Evolutionary conservation across 2,329 filamentous ascomycete species (phyloP).

Genomic region (Volutella citrinella): DNA sequence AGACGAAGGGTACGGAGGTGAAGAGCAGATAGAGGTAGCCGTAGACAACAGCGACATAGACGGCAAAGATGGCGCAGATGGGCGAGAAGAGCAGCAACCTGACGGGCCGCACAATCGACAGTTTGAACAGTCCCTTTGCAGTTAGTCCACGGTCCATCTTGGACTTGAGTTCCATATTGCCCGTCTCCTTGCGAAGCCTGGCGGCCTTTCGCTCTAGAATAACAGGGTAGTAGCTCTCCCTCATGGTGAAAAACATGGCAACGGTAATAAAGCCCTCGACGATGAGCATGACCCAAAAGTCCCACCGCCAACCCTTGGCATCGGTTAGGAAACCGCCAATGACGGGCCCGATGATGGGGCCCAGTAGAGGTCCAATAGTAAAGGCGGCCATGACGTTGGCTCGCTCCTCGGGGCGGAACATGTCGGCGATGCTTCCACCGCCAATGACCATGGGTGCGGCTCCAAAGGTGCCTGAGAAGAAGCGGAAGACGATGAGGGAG

Average conservation of each 20-base stretch:
- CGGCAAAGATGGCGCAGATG: slow-evolving; percentile 41
- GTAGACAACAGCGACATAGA: slow-evolving; percentile 51
- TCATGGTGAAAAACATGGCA: slow-evolving; percentile 27
- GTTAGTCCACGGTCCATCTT: slow-evolving; percentile 41
- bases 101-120: slow-evolving; percentile 39
- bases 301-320: slow-evolving; percentile 58
- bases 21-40: slow-evolving; percentile 54
- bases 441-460: slow-evolving; percentile 53
- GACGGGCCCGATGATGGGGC: slow-evolving; percentile 37
- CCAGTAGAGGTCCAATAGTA: slow-evolving; percentile 46
- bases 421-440: slow-evolving; percentile 44
- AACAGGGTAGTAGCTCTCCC: slow-evolving; percentile 36
- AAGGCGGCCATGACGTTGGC: slow-evolving; percentile 52
- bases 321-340: slow-evolving; percentile 61
- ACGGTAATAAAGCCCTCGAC: slow-evolving; percentile 33
- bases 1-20: slow-evolving; percentile 53
- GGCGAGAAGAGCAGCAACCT: slow-evolving; percentile 51
- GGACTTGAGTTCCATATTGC: slow-evolving; percentile 38
- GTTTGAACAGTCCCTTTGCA: slow-evolving; percentile 31
- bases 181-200: slow-evolving; percentile 35
- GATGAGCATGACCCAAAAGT: slow-evolving; percentile 62
- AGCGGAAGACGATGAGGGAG: slow-evolving; percentile 46
- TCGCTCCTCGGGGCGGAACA: slow-evolving; percentile 31
- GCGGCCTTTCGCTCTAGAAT: slow-evolving; percentile 36
- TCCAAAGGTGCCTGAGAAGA: slow-evolving; percentile 51